Evolutionary conservation across 768 basidiomycete species (phyloP), one percentile per base, ranked within the genome.

Genomic region (Chalciporus chontae): DNA sequence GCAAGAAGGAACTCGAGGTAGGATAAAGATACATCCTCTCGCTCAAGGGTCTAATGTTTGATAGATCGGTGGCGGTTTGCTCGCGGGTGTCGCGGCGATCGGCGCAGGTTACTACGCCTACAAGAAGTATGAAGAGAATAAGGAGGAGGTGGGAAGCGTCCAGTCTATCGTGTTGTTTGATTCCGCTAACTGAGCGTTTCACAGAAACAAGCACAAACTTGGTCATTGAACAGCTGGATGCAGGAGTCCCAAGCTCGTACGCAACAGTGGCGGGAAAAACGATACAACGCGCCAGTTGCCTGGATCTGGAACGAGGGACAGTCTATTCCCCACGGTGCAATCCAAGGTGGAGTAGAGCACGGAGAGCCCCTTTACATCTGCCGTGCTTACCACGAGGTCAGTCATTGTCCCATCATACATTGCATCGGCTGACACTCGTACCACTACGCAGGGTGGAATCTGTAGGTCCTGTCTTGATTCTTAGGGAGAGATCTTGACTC

Each of bases 271-370:
- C 63, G 71, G 56, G 58, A 60, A 11, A 63, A 74, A 17, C 77
- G 76, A 0, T 73, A 74, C 17, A 61, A 63, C 0, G 72, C 62
- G 1, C 81, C 84, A 3, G 72, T 74, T 11, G 79, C 78, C 18
- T 90, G 87, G 87, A 57, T 86, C 31, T 72, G 83, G 43, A 77
- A 71, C 34, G 69, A 79, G 37, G 84, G 84, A 44, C 80, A 71
- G 58, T 61, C 73, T 29, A 84, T 88, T 50, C 87, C 87, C 24
- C 60, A 57, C 3, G 70, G 71, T 44, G 84, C 85, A 21, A 75
- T 89, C 50, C 62, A 67, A 32, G 81, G 80, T 8, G 84, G 81
- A 13, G 71, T 75, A 51, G 81, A 84, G 57, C 58, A 77, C 9
- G 74, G 74, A 27, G 65, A 76, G 62, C 65, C 62, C 15, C 61